A percentile compares a stretch with the other conserved stretches of the same genome.
phyloP scores from a whole-genome alignment of 108 stramenopile species.

The Parietichytrium sp. region DNA sequence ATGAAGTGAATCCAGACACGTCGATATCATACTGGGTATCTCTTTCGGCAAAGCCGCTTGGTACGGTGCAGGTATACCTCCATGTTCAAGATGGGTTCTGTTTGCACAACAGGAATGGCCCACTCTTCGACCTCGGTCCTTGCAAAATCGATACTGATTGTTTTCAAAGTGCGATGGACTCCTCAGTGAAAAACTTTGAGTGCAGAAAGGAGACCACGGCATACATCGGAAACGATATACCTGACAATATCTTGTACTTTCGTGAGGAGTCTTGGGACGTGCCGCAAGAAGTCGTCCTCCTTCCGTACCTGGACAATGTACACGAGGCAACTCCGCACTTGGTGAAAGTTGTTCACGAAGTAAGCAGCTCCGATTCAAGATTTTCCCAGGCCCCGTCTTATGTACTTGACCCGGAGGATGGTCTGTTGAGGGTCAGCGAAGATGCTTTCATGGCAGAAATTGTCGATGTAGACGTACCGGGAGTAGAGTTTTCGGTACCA shows the following conservation, averaged over 20 bases:
- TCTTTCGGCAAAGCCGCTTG: neutral
- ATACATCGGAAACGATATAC: neutral
- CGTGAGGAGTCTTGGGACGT: neutral
- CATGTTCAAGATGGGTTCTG: neutral
- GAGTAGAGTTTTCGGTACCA: neutral
- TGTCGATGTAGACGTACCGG: neutral
- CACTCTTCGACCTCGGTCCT: neutral
- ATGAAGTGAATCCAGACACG: too few species aligned
- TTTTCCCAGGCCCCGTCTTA: neutral
- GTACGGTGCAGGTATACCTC: neutral
- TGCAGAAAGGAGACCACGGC: constrained; percentile 1
- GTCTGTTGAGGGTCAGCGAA: neutral
- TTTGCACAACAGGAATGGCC: neutral
- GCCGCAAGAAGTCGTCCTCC: neutral
- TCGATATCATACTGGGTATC: too few species aligned
- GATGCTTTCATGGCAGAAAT: neutral
- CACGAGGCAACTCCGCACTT: neutral
- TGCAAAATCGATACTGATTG: neutral
- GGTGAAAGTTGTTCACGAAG: neutral
- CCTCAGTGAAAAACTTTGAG: neutral
- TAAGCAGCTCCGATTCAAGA: neutral
- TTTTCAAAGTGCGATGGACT: neutral
- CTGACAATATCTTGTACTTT: neutral
- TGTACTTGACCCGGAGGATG: neutral
- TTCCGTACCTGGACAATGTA: neutral